phyloP scores from a whole-genome alignment of 768 basidiomycete species.

The Hericium erinaceus region DNA sequence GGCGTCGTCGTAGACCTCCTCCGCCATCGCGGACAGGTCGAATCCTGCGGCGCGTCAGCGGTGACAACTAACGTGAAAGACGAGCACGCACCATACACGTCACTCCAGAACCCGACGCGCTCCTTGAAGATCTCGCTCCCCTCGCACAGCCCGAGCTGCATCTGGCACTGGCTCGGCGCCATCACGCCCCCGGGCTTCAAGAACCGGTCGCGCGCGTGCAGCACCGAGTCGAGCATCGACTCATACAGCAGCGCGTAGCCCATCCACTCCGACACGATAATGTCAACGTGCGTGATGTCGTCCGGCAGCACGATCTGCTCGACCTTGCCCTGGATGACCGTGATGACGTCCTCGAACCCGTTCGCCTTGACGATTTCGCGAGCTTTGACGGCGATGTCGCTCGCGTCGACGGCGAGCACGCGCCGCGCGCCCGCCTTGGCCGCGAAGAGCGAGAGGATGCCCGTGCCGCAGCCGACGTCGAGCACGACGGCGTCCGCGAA shows the following conservation, averaged over 20 bases:
- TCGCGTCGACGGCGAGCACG: slow-evolving; percentile 89
- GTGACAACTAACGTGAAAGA: background rate
- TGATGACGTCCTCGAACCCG: slow-evolving; percentile 59
- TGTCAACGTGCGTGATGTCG: slow-evolving; percentile 68
- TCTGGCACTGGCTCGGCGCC: slow-evolving; percentile 84
- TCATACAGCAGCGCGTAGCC: slow-evolving; percentile 88
- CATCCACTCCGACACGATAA: slow-evolving; percentile 99
- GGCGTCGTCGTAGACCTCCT: slow-evolving; percentile 69
- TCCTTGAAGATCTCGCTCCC: slow-evolving; percentile 69
- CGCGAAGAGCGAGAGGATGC: slow-evolving; percentile 85
- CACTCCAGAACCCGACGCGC: slow-evolving; percentile 82
- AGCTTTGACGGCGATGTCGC: slow-evolving; percentile 50
- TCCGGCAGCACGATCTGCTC: slow-evolving; percentile 80
- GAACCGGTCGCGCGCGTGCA: slow-evolving; percentile 82
- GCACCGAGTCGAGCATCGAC: slow-evolving; percentile 94
- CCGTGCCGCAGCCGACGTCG: slow-evolving; percentile 95
- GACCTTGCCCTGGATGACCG: slow-evolving; percentile 82
- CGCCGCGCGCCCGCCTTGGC: slow-evolving; percentile 83
- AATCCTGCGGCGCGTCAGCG: slow-evolving; percentile 49
- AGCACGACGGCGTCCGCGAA: slow-evolving; percentile 84
- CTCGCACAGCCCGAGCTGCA: slow-evolving; percentile 79
- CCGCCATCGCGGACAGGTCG: slow-evolving; percentile 76
- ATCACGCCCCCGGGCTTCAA: slow-evolving; percentile 70
- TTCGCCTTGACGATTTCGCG: slow-evolving; percentile 39
- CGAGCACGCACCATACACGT: slow-evolving; percentile 67